phyloP scores from a whole-genome alignment of 2,329 filamentous ascomycete genomes.

The Fusarium sp. region DNA sequence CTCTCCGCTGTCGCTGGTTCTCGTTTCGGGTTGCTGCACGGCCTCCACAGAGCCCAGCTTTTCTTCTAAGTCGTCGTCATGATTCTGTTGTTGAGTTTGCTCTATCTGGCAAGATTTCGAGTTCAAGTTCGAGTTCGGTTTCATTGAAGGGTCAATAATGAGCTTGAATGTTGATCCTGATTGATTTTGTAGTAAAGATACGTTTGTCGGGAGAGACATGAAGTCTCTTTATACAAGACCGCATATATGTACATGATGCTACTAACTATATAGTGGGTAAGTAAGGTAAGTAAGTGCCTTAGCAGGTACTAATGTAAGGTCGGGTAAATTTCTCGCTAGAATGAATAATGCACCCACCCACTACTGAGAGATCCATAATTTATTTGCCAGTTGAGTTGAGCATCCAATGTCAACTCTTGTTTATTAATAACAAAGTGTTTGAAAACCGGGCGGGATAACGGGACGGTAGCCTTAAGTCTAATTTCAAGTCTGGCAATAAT shows the following conservation, averaged over 20 bases:
- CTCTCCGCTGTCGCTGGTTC: background rate
- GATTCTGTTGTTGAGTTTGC: conserved; percentile 1
- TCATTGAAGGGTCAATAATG: background rate
- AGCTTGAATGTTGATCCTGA: background rate
- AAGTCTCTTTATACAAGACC: background rate
- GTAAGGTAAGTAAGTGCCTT: background rate
- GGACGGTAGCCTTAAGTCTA: background rate
- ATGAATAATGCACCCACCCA: background rate
- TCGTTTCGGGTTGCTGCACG: background rate
- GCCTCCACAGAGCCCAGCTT: conserved; percentile 6
- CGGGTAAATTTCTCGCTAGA: conserved; percentile 22
- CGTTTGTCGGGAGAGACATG: background rate
- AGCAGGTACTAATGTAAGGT: background rate
- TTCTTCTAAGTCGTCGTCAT: conserved; percentile 9
- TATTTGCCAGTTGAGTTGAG: background rate
- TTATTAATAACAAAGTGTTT: background rate
- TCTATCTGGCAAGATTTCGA: background rate
- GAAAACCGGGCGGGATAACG: background rate
- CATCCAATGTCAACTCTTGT: background rate
- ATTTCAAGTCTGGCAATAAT: background rate
- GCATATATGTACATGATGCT: background rate
- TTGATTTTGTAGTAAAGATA: background rate
- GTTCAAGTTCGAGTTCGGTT: background rate
- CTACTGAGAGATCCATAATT: background rate
- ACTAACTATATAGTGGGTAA: background rate